Conservation (phyloP, 1,139 yeast species). For the Suhomyces coccinellae region DNA sequence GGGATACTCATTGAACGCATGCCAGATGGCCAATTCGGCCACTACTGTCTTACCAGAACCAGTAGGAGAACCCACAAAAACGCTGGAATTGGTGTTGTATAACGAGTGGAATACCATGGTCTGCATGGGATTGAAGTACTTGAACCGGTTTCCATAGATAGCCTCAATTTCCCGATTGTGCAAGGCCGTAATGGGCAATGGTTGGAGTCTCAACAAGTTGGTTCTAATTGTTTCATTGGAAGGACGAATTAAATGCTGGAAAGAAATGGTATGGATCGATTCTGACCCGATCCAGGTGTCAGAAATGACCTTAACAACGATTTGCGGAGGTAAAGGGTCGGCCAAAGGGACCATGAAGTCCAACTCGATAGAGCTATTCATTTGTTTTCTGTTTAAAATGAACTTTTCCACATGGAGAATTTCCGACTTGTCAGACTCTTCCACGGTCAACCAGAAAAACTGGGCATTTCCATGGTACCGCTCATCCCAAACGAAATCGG, state of each 20-base stretch:
- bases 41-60: constrained; percentile 98
- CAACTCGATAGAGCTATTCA: constrained; percentile 63
- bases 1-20: constrained; percentile 80
- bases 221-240: constrained; percentile 85
- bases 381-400: constrained; percentile 60
- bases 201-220: constrained; percentile 74
- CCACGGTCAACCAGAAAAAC: constrained; percentile 90
- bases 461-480: constrained; percentile 81
- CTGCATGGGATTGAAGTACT: constrained; percentile 97
- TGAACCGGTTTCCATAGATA: constrained; percentile 66
- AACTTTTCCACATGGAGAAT: constrained; percentile 83
- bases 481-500: constrained; percentile 86
- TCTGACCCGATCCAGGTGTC: constrained; percentile 93
- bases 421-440: constrained; percentile 73
- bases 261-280: constrained; percentile 72
- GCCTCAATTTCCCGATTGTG: constrained; percentile 67
- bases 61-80: constrained; percentile 95
- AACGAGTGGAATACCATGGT: constrained; percentile 93
- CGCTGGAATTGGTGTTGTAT: constrained; percentile 75
- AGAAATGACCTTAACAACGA: constrained; percentile 73
- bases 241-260: constrained; percentile 88
- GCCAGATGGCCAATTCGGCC: constrained; percentile 97
- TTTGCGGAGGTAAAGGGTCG: constrained; percentile 87
- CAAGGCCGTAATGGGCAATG: constrained; percentile 80
- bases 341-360: constrained; percentile 91